Base-by-base conservation (phyloP, 164 flowering plant species). In the Stephania yunnanensis region DNA sequence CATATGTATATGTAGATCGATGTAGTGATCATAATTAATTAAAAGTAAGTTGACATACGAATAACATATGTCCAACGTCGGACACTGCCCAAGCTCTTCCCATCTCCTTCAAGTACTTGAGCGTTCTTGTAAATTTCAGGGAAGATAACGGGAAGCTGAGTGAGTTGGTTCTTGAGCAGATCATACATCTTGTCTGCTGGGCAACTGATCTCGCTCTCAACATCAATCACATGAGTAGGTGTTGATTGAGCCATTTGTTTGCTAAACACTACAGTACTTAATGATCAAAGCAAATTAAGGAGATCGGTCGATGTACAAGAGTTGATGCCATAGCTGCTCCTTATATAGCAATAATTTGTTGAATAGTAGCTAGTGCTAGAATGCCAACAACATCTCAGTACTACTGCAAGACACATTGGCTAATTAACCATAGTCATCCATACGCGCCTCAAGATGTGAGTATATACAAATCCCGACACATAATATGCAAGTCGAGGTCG, bases 101-200 rank as follows among this genome's bases (percentile, higher is more conserved):
- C 82, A 71, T 83, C 82, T 36, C 85, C 85, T 75, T 83, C 78
- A 36, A 83, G 71, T 12, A 80, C 72, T 73, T 81, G 48, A 53
- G 75, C 58, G 46, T 76, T 77, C 50, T 78, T 73, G 52, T 70
- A 17, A 12, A 46, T 66, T 31, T 77, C 69, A 10, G 83, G 83
- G 72, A 74, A 52, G 72, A 77, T 75, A 12, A 48, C 71, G 36
- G 82, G 77, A 79, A 79, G 50, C 44, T 79, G 76, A 46, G 25
- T 46, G 11, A 68, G 70, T 53, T 77, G 74, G 69, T 83, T 77
- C 78, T 75, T 81, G 48, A 79, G 72, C 4, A 77, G 22, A 7
- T 73, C 82, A 70, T 72, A 83, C 0, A 83, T 2, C 69, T 46
- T 77, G 10, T 77, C n/a, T 17, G 82, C 77, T 22, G 81, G 73